A percentile compares a stretch with the other conserved stretches of the same genome.
These are phyloP conservation scores for Fusarium sp. DNA, from an alignment of 2,329 filamentous ascomycete species.

Conservation along the genomic window DNA sequence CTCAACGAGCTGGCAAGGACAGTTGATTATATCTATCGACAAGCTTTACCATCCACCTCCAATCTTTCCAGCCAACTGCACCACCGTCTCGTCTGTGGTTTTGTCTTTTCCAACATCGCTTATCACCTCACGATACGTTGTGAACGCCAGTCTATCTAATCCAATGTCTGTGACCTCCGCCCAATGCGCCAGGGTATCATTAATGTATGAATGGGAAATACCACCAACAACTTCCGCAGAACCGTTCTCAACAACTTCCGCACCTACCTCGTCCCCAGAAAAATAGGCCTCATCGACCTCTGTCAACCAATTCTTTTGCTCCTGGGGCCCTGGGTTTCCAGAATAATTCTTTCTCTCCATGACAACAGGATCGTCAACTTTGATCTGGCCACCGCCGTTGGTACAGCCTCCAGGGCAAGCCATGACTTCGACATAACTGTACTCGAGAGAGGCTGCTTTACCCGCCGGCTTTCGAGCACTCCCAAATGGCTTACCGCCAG, in stretches of 20 bases:
- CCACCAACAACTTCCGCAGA: conserved; percentile 63
- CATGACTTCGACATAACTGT: conserved; percentile 98
- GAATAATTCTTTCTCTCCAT: conserved; percentile 57
- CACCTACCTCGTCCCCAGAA: conserved; percentile 70
- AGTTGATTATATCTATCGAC: conserved; percentile 48
- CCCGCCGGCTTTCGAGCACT: conserved; percentile 62
- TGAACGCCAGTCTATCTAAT: conserved; percentile 78
- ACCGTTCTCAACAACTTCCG: conserved; percentile 41
- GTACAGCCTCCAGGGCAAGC: conserved; percentile 98
- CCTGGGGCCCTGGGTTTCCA: conserved; percentile 72
- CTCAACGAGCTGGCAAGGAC: conserved; percentile 63
- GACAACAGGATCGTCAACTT: conserved; percentile 79
- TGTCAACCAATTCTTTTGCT: conserved; percentile 86
- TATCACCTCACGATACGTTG: conserved; percentile 89
- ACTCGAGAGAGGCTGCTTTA: conserved; percentile 66
- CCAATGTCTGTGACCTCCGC: conserved; percentile 73
- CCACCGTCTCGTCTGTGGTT: conserved; percentile 77
- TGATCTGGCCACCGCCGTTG: conserved; percentile 95
- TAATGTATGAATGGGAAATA: conserved; percentile 72
- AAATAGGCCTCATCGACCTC: conserved; percentile 91
- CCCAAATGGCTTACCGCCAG: conserved; percentile 72
- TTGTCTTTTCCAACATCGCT: conserved; percentile 90
- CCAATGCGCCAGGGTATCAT: conserved; percentile 80
- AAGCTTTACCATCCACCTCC: conserved; percentile 85
- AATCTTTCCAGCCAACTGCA: conserved; percentile 87